Evolutionary conservation across 2,329 filamentous ascomycete genomes (phyloP), one percentile per base, ranked within the genome.

Genomic region (Cephalotrichum gorgonifer): DNA sequence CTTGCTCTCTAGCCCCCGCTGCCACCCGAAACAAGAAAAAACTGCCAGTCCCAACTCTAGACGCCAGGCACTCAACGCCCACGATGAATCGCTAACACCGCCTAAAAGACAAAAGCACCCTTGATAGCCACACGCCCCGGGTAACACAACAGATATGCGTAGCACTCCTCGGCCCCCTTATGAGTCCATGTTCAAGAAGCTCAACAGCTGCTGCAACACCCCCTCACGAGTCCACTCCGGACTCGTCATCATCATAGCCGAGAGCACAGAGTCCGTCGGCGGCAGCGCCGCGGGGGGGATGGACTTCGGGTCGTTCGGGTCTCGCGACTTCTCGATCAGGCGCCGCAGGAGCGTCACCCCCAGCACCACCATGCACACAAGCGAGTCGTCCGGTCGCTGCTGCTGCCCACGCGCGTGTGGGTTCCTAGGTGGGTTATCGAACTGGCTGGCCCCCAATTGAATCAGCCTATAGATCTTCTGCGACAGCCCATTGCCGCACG

Each of bases 401-500:
- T 57, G 60, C 48, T 62, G 57, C 44, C 66, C 59, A 48, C 59
- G 60, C 50, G 61, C 60, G 56, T 58, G 63, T 23, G 56, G 58
- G 33, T 45, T 52, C 26, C 60, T 59, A 15, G 71, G 67, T 22
- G 70, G 67, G 30, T 71, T 69, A 49, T 82, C 77, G 54, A 75
- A 79, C 57, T 83, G 76, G 6, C 73, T 73, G 53, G 83, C 85
- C 3, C 96, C 72, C 4, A 86, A 74, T 52, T 85, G 83, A 1
- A 90, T 79, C 22, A 96, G 73, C 22, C 82, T 78, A 50, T 91
- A 78, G 7, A 97, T 74, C 56, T 84, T 90, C 51, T 86, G 79
- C 1, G 87, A 85, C 63, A 95, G 93, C 0, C 86, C 87, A 57
- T 94, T 89, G 39, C 85, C 81, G 3, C 86, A 88, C 35, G 83